Conservation (phyloP, 306 rosid species). For the Hippophae rhamnoides region DNA sequence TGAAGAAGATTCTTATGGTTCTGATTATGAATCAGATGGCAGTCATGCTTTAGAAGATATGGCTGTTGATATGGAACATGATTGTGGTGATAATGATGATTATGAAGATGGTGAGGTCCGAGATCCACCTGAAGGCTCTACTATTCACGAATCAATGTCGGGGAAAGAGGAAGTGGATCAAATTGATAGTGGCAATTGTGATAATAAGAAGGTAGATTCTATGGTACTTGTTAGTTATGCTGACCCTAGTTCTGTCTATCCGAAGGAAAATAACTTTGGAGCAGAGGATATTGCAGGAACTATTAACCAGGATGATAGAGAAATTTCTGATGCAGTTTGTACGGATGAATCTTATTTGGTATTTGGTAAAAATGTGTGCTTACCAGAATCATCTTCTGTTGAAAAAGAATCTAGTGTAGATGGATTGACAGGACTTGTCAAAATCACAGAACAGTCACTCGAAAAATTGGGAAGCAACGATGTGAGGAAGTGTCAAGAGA, state of each 20-base stretch:
- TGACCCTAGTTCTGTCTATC: slow-evolving; percentile 21
- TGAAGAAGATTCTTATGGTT: slow-evolving; percentile 55
- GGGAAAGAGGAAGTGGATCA: slow-evolving; percentile 50
- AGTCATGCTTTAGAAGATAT: slow-evolving; percentile 44
- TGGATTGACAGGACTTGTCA: slow-evolving; percentile 18
- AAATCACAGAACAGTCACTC: slow-evolving; percentile 17
- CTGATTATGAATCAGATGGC: slow-evolving; percentile 76
- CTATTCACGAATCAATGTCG: slow-evolving; percentile 30
- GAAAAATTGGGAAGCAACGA: slow-evolving; percentile 25
- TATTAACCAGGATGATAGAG: slow-evolving; percentile 17
- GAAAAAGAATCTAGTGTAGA: slow-evolving; percentile 27
- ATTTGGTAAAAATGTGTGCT: slow-evolving; percentile 14
- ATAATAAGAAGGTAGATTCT: slow-evolving; percentile 25
- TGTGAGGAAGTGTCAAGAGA: slow-evolving; percentile 21
- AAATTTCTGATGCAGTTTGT: slow-evolving; percentile 16
- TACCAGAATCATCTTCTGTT: slow-evolving; percentile 28
- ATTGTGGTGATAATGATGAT: slow-evolving; percentile 42
- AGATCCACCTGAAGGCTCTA: slow-evolving; percentile 34
- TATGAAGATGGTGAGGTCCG: slow-evolving; percentile 86
- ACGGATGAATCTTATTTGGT: neutral
- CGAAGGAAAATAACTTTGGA: slow-evolving; percentile 26
- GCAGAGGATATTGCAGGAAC: slow-evolving; percentile 26
- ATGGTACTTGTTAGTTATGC: slow-evolving; percentile 24
- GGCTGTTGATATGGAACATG: slow-evolving; percentile 34
- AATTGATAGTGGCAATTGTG: slow-evolving; percentile 21